Evolutionary conservation across 1,139 yeast genomes (phyloP), one percentile per base, ranked within the genome.

Genomic region (Suhomyces guaymorum): DNA sequence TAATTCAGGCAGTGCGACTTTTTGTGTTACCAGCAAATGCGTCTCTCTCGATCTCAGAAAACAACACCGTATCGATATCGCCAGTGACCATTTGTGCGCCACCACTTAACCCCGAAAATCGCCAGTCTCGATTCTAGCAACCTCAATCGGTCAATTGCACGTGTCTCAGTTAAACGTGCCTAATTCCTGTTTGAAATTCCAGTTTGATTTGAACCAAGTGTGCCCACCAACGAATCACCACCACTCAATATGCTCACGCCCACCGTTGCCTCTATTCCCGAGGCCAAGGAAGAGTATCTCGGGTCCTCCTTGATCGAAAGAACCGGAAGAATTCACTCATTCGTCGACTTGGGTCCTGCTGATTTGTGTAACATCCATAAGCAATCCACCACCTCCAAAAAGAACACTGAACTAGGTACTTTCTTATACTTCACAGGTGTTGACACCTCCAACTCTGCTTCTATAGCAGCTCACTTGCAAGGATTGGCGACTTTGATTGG

Each of bases 321-420:
- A 46, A 74, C 81, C 1, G 61, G 75, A 24, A 66, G 80, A 36
- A 55, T 77, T 32, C 71, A 65, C 36, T 57, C 70, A 15, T 66
- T 70, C 39, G 44, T 39, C 28, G 82, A 77, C 38, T 59, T 92
- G 35, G 98, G 98, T 0, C 96, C 96, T 0, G 90, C 96, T 5
- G 97, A 92, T 63, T 68, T 92, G 46, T 85, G 95, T 33, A 95
- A 86, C 53, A 65, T 79, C 36, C 75, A 75, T 36, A 75, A 78
- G 49, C 70, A 52, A 44, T 66, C 62, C 30, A 57, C 51, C 44
- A 70, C 55, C 49, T 69, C 73, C 41, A 66, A 64, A 52, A 62
- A 61, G 38, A 51, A 53, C 36, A 56, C 66, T 17, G 75, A 65
- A 39, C 54, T 72, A 26, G 78, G 80, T 3, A 75, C 82, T 4